phyloP scores from a whole-genome alignment of 352 stramenopile genomes.

The Phytophthora pisi region DNA sequence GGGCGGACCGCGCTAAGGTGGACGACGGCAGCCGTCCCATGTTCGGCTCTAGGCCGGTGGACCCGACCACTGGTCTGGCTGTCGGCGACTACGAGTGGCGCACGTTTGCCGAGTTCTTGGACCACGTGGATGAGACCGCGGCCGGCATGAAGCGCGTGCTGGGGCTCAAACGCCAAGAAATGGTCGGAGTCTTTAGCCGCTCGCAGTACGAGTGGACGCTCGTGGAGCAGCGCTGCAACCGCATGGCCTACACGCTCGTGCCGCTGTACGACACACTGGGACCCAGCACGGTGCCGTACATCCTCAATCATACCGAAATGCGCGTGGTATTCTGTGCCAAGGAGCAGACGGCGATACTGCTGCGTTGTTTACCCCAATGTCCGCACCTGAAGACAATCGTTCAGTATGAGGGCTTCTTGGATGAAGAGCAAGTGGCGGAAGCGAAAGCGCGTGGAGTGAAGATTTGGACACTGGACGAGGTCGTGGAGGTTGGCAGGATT shows the following conservation, averaged over 20 bases:
- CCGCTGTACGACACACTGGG: constrained; percentile 78
- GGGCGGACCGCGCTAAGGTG: constrained; percentile 41
- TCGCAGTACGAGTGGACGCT: constrained; percentile 71
- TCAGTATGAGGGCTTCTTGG: constrained; percentile 46
- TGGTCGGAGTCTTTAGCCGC: constrained; percentile 59
- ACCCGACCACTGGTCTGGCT: constrained; percentile 38
- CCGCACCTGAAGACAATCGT: constrained; percentile 49
- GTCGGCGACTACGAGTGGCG: constrained; percentile 53
- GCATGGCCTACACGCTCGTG: constrained; percentile 69
- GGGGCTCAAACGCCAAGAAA: constrained; percentile 43
- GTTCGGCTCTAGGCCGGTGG: constrained; percentile 51
- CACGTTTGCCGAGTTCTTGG: constrained; percentile 58
- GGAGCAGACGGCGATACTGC: constrained; percentile 41
- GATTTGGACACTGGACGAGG: constrained; percentile 42
- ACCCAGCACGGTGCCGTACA: constrained; percentile 55
- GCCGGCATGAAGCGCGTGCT: constrained; percentile 45
- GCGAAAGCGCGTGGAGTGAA: constrained; percentile 30
- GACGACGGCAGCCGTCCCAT: constrained; percentile 55
- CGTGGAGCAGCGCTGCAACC: constrained; percentile 62
- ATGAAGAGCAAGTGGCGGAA: constrained; percentile 26
- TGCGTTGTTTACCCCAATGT: constrained; percentile 42
- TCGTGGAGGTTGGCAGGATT: constrained; percentile 35
- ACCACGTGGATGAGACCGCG: constrained; percentile 41
- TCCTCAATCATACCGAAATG: constrained; percentile 72
- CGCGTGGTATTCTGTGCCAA: constrained; percentile 58